Evolutionary conservation across 169 alveolate genomes (phyloP), one percentile per base, ranked within the genome.

Genomic region (Plasmodium malariae): DNA sequence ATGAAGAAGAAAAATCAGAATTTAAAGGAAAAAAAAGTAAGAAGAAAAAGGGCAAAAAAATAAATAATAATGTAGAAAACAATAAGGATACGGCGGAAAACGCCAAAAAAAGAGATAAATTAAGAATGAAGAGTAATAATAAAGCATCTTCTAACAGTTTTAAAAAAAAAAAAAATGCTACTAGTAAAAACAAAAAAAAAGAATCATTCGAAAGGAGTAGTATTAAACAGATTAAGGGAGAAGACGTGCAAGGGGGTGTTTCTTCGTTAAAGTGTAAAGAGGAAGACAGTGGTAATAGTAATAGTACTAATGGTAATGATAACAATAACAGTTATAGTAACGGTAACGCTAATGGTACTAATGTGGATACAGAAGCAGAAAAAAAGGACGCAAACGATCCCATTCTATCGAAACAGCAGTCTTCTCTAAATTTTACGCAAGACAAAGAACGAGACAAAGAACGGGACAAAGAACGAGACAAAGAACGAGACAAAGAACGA

Each of bases 21-120:
- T 34, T n/a, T 43, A 78, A 59, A 55, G 73, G 74, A 55, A 78
- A 78, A 30, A 59, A 59, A 28, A 19, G 17, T 4, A 59, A 21
- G 36, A 26, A 28, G 71, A 68, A 68, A 49, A 68, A 68, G 34
- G 76, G 51, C 36, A 68, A 68, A 40, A 40, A 17, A 68, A 7
- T 26, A 19, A 28, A 62, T 48, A 68, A 67, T 2, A 51, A 28
- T 9, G 32, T 34, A 3, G 7, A 3, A 32, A 1, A 14, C 1
- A 72, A 14, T 17, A 34, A 36, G 51, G 87, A 72, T 19, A 26
- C 21, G 1, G 28, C 11, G 21, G 70, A 19, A 37, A 24, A 30
- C 6, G 37, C 34, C 5, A 43, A 73, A 28, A 60, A 19, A 4
- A 26, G 24, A 14, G 68, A 21, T 2, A 71, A 71, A 26, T 4